Percentiles rank a stretch among this genome's conserved stretches.
phyloP scores from a whole-genome alignment of 73 alveolate species.

The Stentor coeruleus region DNA sequence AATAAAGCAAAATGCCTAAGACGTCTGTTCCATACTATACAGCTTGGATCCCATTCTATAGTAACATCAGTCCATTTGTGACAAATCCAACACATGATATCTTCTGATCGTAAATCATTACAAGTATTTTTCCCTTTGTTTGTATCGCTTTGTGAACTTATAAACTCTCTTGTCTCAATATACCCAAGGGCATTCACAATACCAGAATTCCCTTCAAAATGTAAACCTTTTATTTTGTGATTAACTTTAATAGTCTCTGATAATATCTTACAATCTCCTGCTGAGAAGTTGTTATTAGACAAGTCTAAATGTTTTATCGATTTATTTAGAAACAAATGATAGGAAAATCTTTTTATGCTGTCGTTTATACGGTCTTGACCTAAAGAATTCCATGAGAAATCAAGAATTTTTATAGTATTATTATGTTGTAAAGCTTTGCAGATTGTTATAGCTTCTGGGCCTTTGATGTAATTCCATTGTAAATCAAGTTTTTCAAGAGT shows the following conservation, averaged over 20 bases:
- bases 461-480: conserved; percentile 19
- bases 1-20: conserved; percentile 10
- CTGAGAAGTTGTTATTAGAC: conserved; percentile 6
- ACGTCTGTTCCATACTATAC: conserved; percentile 21
- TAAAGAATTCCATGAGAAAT: conserved; percentile 21
- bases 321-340: conserved; percentile 12
- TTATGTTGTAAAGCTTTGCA: neutral
- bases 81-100: conserved; percentile 30
- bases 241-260: neutral
- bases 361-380: neutral
- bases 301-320: conserved; percentile 16
- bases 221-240: conserved; percentile 18
- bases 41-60: neutral
- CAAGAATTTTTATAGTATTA: neutral
- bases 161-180: neutral
- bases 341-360: neutral
- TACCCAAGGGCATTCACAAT: conserved; percentile 26
- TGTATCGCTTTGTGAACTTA: neutral
- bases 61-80: neutral
- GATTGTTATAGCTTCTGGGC: neutral
- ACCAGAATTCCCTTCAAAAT: conserved; percentile 26
- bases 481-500: conserved; percentile 16
- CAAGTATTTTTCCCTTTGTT: neutral
- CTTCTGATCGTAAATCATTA: neutral
- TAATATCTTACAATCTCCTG: neutral